Conservation (phyloP, 768 basidiomycete species). For the Gymnopilus dilepis region DNA sequence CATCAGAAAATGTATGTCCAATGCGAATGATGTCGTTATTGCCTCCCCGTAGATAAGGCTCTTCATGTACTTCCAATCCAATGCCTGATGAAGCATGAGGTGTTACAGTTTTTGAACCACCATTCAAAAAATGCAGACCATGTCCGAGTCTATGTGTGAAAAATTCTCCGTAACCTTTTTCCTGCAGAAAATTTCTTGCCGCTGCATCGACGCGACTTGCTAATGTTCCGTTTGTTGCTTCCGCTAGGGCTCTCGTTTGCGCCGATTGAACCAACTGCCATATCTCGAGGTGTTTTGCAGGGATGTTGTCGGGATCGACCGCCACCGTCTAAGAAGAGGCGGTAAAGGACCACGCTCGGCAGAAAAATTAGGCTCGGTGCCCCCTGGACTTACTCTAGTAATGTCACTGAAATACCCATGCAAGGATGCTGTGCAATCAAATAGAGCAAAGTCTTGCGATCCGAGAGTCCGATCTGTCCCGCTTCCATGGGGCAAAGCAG, state of each 20-base stretch:
- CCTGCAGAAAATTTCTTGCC: constrained; percentile 58
- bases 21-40: constrained; percentile 57
- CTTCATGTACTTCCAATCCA: constrained; percentile 83
- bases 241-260: constrained; percentile 57
- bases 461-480: constrained; percentile 70
- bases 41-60: constrained; percentile 79
- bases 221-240: constrained; percentile 51
- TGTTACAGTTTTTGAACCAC: constrained; percentile 4
- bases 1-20: constrained; percentile 83
- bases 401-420: constrained; percentile 82
- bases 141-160: constrained; percentile 88
- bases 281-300: constrained; percentile 52
- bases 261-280: constrained; percentile 74
- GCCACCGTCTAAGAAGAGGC: constrained; percentile 63
- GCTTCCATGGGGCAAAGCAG: constrained; percentile 83
- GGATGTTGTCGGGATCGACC: constrained; percentile 59
- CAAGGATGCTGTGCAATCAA: constrained; percentile 75
- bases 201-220: constrained; percentile 64
- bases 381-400: constrained; percentile 61
- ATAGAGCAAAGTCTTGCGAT: constrained; percentile 67
- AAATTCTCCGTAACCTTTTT: constrained; percentile 52
- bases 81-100: constrained; percentile 56
- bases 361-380: background rate
- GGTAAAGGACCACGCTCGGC: background rate
- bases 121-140: constrained; percentile 46